Evolutionary conservation across 257 asterid genomes (phyloP), one percentile per base, ranked within the genome.

Genomic region (Capsicum rhomboideum): DNA sequence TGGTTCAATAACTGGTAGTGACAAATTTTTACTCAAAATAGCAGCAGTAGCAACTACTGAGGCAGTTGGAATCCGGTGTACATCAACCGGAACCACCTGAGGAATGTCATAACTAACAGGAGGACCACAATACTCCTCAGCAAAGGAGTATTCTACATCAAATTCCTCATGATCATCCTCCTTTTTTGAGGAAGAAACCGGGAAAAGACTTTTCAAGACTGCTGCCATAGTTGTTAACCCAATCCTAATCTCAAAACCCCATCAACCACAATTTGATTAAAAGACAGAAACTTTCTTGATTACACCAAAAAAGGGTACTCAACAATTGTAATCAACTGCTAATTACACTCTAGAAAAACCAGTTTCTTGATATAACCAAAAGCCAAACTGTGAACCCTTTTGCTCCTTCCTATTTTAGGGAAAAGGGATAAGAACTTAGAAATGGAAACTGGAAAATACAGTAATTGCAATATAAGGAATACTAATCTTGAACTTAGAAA

Each of bases 41-140:
- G 87, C 80, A 58, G 86, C 87, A 68, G 77, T 83, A 14, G 91
- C 78, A 50, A 91, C 94, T 87, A 86, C 84, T 29, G 95, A 86
- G 10, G 99, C 99, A 0, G 91, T 93, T 20, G 99, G 98, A 86
- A 95, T 92, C 88, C 87, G 93, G 85, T 85, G 89, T 80, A 95
- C 90, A 77, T 95, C 96, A 17, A 97, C 89, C 55, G 99, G 99
- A 77, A 86, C 87, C 26, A 91, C 91, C 83, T 87, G 90, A 44
- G 98, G 99, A 86, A 97, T 89, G 21, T 92, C 96, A 54, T 91
- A 90, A 72, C 88, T 85, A 56, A 97, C 88, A 1, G 95, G 95
- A 83, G 98, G 98, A 23, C 99, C 99, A 74, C 85, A 86, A 85
- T 95, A 95, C 90, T 93, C 99, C 77, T 89, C 54, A 37, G 98